Percentiles rank a stretch among this genome's conserved stretches.
These are phyloP conservation scores for Jaltomata sinuosa DNA, from an alignment of 257 asterid genomes.

Conservation along the genomic window DNA sequence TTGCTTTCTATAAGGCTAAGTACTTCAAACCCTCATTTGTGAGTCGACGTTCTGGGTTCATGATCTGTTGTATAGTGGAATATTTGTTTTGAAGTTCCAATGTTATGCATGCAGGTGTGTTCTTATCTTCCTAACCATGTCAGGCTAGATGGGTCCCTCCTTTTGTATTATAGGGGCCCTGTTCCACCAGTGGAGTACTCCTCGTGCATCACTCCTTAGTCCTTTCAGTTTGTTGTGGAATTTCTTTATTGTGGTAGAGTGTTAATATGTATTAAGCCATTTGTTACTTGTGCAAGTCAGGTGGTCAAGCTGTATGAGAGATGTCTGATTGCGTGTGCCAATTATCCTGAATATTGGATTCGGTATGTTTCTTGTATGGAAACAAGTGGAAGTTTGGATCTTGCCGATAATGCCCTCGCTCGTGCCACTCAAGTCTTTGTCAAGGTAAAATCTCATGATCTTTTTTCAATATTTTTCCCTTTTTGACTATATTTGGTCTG, in stretches of 20 bases:
- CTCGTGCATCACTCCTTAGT: conserved; percentile 54
- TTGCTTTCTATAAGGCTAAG: conserved; percentile 98
- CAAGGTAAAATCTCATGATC: conserved; percentile 39
- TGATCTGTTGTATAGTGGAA: conserved; percentile 50
- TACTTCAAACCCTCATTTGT: conserved; percentile 92
- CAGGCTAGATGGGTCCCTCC: conserved; percentile 94
- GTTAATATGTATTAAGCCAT: conserved; percentile 15
- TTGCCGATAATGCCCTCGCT: conserved; percentile 94
- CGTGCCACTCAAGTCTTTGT: conserved; percentile 94
- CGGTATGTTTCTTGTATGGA: conserved; percentile 87
- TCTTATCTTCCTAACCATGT: conserved; percentile 97
- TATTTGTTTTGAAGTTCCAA: conserved; percentile 64
- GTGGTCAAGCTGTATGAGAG: conserved; percentile 95
- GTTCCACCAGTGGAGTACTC: conserved; percentile 79
- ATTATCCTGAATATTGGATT: conserved; percentile 93
- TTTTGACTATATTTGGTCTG: not conserved
- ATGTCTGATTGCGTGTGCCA: conserved; percentile 95
- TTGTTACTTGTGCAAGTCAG: conserved; percentile 34
- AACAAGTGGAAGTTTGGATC: conserved; percentile 86
- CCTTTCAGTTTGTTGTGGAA: conserved; percentile 4
- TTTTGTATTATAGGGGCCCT: conserved; percentile 77
- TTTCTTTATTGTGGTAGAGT: conserved; percentile 9
- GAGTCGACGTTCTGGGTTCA: conserved; percentile 96
- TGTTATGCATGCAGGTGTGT: conserved; percentile 99
- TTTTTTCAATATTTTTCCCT: not conserved